A percentile compares a stretch with the other conserved stretches of the same genome.
phyloP scores from a whole-genome alignment of 176 grass and related monocot species.

The Triticum monococcum region DNA sequence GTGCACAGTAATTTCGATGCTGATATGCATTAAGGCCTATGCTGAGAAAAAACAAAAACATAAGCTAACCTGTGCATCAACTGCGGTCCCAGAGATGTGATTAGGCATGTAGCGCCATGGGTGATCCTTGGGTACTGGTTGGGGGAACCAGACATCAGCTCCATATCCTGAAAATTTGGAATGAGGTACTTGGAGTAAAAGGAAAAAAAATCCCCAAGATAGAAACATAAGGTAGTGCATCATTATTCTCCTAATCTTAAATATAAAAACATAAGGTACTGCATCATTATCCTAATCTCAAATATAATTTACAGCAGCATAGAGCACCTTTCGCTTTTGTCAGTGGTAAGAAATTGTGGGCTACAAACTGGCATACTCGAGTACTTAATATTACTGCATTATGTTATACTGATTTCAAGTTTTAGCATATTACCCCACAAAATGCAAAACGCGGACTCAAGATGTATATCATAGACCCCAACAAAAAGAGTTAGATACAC shows the following conservation, averaged over 20 bases:
- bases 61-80: no score
- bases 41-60: no score
- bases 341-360: not conserved
- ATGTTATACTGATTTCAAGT: not conserved
- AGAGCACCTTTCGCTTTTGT: not conserved
- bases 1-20: no score
- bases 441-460: not conserved
- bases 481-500: no score
- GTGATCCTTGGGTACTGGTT: slow-evolving; percentile 76
- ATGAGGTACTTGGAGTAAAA: not conserved
- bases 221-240: not conserved
- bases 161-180: slow-evolving; percentile 54
- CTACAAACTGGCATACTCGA: not conserved
- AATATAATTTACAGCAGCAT: not conserved
- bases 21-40: no score
- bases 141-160: slow-evolving; percentile 89
- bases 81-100: slow-evolving; percentile 32
- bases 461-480: no score
- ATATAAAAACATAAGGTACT: no score
- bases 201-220: not conserved
- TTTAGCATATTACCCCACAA: not conserved
- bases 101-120: slow-evolving; percentile 90
- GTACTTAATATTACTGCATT: not conserved
- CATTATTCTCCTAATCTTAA: not conserved
- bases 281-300: no score